Base-by-base conservation (phyloP, 345 rosid species). In the Euphorbia pulcherrima region DNA sequence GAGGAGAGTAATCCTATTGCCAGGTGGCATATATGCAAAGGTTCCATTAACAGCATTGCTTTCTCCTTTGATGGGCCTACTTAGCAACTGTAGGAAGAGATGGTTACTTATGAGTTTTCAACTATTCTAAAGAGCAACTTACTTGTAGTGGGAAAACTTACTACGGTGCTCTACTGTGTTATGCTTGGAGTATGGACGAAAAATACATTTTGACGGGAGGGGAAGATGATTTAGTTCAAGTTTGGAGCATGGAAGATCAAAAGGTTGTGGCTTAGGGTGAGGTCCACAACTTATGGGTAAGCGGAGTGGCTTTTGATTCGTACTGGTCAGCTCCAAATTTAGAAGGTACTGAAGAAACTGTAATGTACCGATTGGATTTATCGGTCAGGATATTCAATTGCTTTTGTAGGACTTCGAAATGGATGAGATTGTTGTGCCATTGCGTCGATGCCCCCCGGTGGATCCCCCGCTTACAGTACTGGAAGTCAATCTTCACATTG, bases 231-330 rank as follows among this genome's bases (percentile, higher is more conserved):
- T 77, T 95, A 73, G 98, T 95, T 81, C 98, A 92, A 81, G 96
- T 95, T 54, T 95, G 99, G 99, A 92, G 99, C 75, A 88, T 92
- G 96, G 99, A 92, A 67, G 99, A 92, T 72, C 85, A 96, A 40
- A 95, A 95, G 79, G 96, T 95, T 59, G 99, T 95, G 68, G 99
- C 98, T 2, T 92, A 97, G 97, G 99, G 99, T 37, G 99, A 92
- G 78, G 99, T 98, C 55, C 99, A 95, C 78, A 95, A 88, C 71
- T 95, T 98, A 5, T 95, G 99, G 99, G 99, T 95, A 23, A 95
- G 99, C 71, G 99, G 97, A 76, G 99, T 95, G 73, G 91, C 98
- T 47, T 95, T 95, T 82, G 99, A 95, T 90, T 86, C 98, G 28
- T 83, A 87, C 70, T 92, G 94, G 97, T 85, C 98, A 58, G 75